Evolutionary conservation across 371 early-diverging fungal genomes (phyloP), one percentile per base, ranked within the genome.

Genomic region (Batkoa obscura): DNA sequence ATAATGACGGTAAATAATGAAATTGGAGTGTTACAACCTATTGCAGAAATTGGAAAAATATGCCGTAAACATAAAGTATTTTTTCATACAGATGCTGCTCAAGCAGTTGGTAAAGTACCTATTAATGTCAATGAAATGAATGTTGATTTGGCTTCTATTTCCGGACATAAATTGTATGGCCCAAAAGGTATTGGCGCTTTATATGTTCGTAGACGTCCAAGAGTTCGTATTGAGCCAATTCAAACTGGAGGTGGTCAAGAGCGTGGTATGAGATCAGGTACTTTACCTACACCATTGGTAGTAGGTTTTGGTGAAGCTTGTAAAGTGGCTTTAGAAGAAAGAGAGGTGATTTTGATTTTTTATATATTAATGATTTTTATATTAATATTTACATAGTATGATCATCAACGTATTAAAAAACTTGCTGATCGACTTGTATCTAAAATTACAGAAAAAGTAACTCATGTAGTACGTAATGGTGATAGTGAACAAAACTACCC

Each of bases 1-100:
- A 78, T 99, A 60, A 98, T 98, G 98, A 77, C 94, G 6, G 94
- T 99, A 45, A 99, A 99, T 71, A 99, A 98, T 68, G 99, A 99
- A 72, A 97, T 99, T 66, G 99, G 99, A 57, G 90, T 92, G 13
- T 83, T 97, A 51, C 94, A 97, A 66, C 95, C 97, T n/a, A 64
- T 99, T 58, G 79, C 73, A 55, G 94, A 92, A 61, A 98, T 99
- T 70, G 99, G 88, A 45, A 70, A 74, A 49, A 64, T 96, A 38
- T 94, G 94, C 69, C 81, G 87, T 17, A 72, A 75, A 30, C 79
- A 81, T 57, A 90, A 90, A 65, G 71, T 96, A 39, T 94, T 92
- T 61, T 91, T 96, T 78, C 94, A 98, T 64, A 94, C 95, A 9
- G 99, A 99, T 72, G 97, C 98, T n/a, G 99, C 99, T 2, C 99